These are phyloP conservation scores for Xylaria venustula DNA, from an alignment of 495 filamentous ascomycete genomes.

Conservation along the genomic window DNA sequence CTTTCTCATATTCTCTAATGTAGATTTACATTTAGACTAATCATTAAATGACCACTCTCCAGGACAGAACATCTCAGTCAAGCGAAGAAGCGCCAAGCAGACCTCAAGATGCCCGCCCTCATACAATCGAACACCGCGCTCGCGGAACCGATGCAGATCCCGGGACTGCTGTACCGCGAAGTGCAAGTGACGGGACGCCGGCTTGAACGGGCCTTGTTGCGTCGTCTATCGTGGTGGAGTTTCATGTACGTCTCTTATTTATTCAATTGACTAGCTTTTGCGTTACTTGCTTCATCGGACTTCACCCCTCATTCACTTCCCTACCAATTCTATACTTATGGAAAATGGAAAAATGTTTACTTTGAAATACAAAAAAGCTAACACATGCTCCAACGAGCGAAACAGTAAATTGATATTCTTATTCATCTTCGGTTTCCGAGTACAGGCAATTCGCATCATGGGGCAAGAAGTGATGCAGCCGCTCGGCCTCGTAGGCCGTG, in stretches of 20 bases:
- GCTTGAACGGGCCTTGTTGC: conserved; percentile 67
- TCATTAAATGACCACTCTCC: conserved; percentile 7
- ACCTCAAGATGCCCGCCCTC: conserved; percentile 35
- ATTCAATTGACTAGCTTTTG: neutral
- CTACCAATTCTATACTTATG: neutral
- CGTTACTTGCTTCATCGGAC: too few species aligned
- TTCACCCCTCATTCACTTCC: neutral
- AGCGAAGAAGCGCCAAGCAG: conserved; percentile 58
- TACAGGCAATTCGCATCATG: conserved; percentile 65
- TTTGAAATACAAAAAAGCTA: conserved; percentile 1
- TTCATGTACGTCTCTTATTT: conserved; percentile 48
- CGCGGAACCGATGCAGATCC: conserved; percentile 52
- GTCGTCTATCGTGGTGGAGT: conserved; percentile 65
- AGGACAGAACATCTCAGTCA: conserved; percentile 74
- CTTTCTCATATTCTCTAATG: too few species aligned
- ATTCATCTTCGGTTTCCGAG: conserved; percentile 63
- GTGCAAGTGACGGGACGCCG: conserved; percentile 72
- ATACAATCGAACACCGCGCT: conserved; percentile 43
- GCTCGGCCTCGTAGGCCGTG: conserved; percentile 59
- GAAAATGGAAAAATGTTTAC: neutral
- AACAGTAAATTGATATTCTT: conserved; percentile 58
- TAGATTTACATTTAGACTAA: neutral
- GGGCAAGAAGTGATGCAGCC: conserved; percentile 66
- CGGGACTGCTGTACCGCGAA: conserved; percentile 55
- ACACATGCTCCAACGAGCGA: conserved; percentile 18